phyloP scores from a whole-genome alignment of 192 early-diverging fungal genomes.

The Linnemannia hyalina region DNA sequence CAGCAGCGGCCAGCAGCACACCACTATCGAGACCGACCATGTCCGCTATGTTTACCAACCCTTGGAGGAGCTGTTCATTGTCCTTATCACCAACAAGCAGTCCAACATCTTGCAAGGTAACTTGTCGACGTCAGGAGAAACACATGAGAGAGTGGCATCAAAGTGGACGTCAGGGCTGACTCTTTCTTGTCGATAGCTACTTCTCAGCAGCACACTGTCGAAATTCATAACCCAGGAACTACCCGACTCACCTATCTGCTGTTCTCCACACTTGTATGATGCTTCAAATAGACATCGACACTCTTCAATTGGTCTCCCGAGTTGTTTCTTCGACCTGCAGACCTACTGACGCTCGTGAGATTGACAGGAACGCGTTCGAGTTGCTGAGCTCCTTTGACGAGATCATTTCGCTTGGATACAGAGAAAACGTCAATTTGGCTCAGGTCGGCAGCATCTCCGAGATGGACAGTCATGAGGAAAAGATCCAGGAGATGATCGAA shows the following conservation, averaged over 20 bases:
- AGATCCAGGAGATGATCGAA: constrained; percentile 95
- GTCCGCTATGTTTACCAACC: constrained; percentile 99
- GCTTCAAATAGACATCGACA: constrained; percentile 84
- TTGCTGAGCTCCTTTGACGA: constrained; percentile 96
- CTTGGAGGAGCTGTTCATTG: constrained; percentile 93
- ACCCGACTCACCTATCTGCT: background rate
- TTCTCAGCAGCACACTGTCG: background rate
- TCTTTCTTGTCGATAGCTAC: background rate
- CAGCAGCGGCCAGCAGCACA: constrained; percentile 91
- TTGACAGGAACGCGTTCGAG: constrained; percentile 89
- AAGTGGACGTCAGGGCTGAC: background rate
- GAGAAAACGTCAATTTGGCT: constrained; percentile 91
- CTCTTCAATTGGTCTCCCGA: constrained; percentile 94
- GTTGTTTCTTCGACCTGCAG: constrained; percentile 93
- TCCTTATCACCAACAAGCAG: constrained; percentile 96
- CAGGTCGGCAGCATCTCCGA: constrained; percentile 94
- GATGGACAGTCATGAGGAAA: constrained; percentile 99
- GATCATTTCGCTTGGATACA: constrained; percentile 90
- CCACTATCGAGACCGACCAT: constrained; percentile 96
- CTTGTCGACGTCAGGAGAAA: background rate
- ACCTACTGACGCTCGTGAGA: constrained; percentile 86
- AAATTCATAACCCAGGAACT: background rate
- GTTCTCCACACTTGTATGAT: background rate
- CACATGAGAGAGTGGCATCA: background rate
- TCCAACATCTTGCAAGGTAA: constrained; percentile 94